Evolutionary conservation across 768 basidiomycete species (phyloP), one percentile per base, ranked within the genome.

Genomic region (Pleurotus salmoneostramineus): DNA sequence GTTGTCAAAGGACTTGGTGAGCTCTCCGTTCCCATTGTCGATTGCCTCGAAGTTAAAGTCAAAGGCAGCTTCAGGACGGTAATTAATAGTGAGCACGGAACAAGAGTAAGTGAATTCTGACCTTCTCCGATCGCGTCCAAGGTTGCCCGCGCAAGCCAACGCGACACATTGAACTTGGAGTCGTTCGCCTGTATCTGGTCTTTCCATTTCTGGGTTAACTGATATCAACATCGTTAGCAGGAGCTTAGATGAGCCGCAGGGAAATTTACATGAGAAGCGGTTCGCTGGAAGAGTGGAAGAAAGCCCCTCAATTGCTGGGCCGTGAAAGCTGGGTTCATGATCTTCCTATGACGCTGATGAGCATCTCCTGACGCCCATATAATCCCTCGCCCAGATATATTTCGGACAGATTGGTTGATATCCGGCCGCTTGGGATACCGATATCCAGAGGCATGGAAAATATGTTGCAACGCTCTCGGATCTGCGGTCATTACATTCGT

Each of bases 101-200:
- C n/a, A 4, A 40, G 14, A 14, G 4, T 40, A 6, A 7, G 6
- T 11, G 6, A 17, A 15, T 6, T 27, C 64, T 33, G 54, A 75
- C 75, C 69, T 63, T 73, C 68, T 0, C 74, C 74, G 21, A 74
- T 73, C 15, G 69, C 72, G 54, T 76, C 74, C 33, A 76, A 62
- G 2, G 75, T 75, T 0, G 72, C 70, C 3, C 71, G 64, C 10
- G 68, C 66, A 4, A 74, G 59, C 66, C 69, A 69, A 12, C 60
- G 47, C 14, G 65, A 63, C 1, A 74, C 58, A 35, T 73, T 64
- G 27, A 74, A 45, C 17, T 66, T 62, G 2, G 62, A 54, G 0
- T 58, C 6, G 32, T 57, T 55, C 11, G 50, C 56, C 15, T 56
- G 47, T 7, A 72, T 56, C 31, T 65, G 56, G 34, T 71, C 70